Conservation (phyloP, 108 stramenopile species). For the Skeletonema potamos region DNA sequence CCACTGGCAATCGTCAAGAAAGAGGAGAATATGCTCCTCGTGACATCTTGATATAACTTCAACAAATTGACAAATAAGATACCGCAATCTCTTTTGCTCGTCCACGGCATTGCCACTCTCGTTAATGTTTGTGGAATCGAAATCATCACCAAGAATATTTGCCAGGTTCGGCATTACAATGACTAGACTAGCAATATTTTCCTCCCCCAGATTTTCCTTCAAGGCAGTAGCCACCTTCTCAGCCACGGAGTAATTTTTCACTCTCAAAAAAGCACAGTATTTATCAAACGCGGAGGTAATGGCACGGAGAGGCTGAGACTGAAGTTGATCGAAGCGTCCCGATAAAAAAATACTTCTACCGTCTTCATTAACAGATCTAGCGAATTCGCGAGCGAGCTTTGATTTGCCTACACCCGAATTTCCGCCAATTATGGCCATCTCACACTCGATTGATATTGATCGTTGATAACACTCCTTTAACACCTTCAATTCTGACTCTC, state of each 20-base stretch:
- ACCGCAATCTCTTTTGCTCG: slow-evolving; percentile 5
- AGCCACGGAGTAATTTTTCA: background rate
- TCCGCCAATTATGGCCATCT: background rate
- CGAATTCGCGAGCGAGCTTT: background rate
- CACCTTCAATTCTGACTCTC: too few species aligned
- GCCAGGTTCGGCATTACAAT: slow-evolving; percentile 10
- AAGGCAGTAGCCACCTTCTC: background rate
- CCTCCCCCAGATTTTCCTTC: background rate
- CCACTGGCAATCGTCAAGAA: slow-evolving; percentile 37
- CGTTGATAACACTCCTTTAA: too few species aligned
- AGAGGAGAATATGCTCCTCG: background rate
- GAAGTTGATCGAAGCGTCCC: slow-evolving; percentile 15
- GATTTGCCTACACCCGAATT: background rate
- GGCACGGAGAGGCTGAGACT: slow-evolving; percentile 3
- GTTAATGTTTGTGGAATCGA: background rate
- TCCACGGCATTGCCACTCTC: background rate
- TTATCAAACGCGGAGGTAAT: slow-evolving; percentile 19
- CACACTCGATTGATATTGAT: too few species aligned
- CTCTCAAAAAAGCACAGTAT: slow-evolving; percentile 14
- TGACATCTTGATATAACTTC: slow-evolving; percentile 17
- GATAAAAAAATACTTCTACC: background rate
- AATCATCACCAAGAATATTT: background rate
- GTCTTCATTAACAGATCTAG: background rate
- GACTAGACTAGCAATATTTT: slow-evolving; percentile 8
- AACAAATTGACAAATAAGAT: slow-evolving; percentile 12